phyloP scores from a whole-genome alignment of 345 rosid genomes.

The Sonneratia alba region DNA sequence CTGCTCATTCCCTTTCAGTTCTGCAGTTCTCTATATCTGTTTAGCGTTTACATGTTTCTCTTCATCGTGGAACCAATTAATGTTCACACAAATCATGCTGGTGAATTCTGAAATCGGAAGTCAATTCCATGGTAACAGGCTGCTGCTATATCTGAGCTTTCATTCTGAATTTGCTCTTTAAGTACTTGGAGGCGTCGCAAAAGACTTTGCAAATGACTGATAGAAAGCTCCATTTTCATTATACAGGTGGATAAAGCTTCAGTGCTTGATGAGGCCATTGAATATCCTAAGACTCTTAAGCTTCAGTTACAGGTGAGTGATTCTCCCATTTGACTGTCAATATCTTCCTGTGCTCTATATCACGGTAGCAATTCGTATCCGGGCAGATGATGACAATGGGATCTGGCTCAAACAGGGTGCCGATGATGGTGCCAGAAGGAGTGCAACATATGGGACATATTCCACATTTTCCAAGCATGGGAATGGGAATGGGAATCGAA shows the following conservation, averaged over 20 bases:
- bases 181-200: too few relatives aligned
- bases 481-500: conserved; percentile 52
- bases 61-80: background rate
- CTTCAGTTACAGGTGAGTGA: conserved; percentile 71
- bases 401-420: conserved; percentile 64
- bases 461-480: conserved; percentile 28
- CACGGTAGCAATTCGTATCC: background rate
- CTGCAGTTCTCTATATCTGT: too few relatives aligned
- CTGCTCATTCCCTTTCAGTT: background rate
- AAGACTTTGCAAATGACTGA: background rate
- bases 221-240: conserved; percentile 10
- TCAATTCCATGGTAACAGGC: background rate
- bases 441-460: conserved; percentile 54
- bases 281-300: conserved; percentile 79
- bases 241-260: conserved; percentile 91
- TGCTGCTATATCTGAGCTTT: background rate
- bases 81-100: background rate
- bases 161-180: too few relatives aligned
- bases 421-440: conserved; percentile 61
- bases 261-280: conserved; percentile 94
- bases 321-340: background rate
- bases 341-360: background rate
- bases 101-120: background rate
- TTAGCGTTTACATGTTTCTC: too few relatives aligned
- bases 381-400: conserved; percentile 82